phyloP scores from a whole-genome alignment of 495 filamentous ascomycete species.

The Saxispiralis lemnorum region DNA sequence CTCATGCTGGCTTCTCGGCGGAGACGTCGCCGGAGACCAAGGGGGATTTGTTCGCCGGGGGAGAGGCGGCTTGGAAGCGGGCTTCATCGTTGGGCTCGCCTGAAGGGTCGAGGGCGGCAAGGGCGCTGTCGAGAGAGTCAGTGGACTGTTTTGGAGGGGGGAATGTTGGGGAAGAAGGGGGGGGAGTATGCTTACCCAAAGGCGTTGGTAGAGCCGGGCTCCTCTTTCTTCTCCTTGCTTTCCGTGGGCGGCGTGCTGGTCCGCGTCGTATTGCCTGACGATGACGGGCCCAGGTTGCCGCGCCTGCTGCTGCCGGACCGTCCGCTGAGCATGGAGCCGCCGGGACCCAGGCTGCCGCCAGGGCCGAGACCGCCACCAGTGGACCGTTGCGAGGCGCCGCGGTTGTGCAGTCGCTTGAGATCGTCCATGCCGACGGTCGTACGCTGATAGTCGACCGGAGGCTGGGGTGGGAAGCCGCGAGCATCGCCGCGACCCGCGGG shows the following conservation, averaged over 20 bases:
- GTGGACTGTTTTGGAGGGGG: background rate
- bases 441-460: constrained; percentile 49
- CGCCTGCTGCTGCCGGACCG: constrained; percentile 13
- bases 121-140: constrained; percentile 9
- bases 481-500: constrained; percentile 69
- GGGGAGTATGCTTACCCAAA: constrained; percentile 84
- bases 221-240: constrained; percentile 40
- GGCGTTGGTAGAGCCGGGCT: constrained; percentile 59
- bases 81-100: constrained; percentile 8
- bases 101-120: constrained; percentile 13
- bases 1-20: no score
- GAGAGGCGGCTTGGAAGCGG: constrained; percentile 8
- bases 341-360: constrained; percentile 10
- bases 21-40: no score
- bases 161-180: background rate
- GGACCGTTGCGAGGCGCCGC: constrained; percentile 37
- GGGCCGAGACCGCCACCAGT: constrained; percentile 35
- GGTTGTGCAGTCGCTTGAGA: constrained; percentile 50
- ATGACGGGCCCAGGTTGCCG: constrained; percentile 36
- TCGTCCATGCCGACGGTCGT: constrained; percentile 82
- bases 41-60: constrained; percentile 1
- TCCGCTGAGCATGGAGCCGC: constrained; percentile 1
- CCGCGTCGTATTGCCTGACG: constrained; percentile 56
- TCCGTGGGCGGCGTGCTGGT: constrained; percentile 69
- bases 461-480: constrained; percentile 54